Base-by-base conservation (phyloP, 225 moss, liverwort and hornwort genomes). In the Straminergon stramineum region DNA sequence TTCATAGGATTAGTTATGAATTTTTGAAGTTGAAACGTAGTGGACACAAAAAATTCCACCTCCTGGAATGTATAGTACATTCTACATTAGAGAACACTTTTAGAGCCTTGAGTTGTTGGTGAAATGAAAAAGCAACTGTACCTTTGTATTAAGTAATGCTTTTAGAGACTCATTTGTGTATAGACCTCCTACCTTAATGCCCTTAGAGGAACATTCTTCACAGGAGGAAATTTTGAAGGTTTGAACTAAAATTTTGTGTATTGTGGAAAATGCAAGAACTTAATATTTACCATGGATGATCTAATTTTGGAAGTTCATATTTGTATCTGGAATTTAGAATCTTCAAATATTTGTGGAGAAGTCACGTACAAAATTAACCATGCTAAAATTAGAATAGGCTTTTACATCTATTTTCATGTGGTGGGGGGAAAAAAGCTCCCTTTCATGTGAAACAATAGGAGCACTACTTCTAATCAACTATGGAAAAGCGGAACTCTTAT, bases 171-270 rank as follows among this genome's bases (percentile, higher is more conserved):
- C 2, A 76, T 4, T 1, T 2, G 2, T 35, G 34, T 21, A 22
- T 14, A 0, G 15, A 34, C 7, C 22, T 77, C 3, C 1, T 35
- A 15, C 5, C 7, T 22, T 77, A 51, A 5, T 22, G 20, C 13
- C 13, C 1, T 48, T 21, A 1, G 4, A 56, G 0, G 4, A 35
- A 7, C 0, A 0, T 78, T 55, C 14, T 37, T 78, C 5, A 4
- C 2, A 32, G 0, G 8, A 16, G 9, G 9, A 3, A 15, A 41
- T 73, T 39, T 12, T 7, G 43, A 73, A 27, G 41, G 9, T 43
- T 73, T 27, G 27, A 15, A 26, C 26, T 43, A 27, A 41, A 73
- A 43, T 2, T 27, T 27, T 15, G 27, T 0, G 0, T 9, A 26
- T 9, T 45, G 9, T 2, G 15, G 0, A 73, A 71, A 43, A 41